Base-by-base conservation (phyloP, 805 yeast genomes). In the Candida vartiovaarae region DNA sequence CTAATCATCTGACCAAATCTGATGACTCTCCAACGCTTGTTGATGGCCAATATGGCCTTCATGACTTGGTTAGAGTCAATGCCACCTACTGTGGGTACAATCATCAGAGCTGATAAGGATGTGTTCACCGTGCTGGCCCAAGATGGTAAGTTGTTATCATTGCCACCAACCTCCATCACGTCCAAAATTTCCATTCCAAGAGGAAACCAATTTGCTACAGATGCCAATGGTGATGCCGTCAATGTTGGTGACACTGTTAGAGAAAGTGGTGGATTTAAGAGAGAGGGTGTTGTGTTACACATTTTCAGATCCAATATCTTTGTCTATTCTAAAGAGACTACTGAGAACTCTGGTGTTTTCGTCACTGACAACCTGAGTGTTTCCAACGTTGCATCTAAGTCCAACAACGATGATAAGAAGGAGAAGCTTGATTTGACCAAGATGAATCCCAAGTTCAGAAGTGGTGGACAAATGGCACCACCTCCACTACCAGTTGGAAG, bases 161-260 rank as follows among this genome's bases (percentile, higher is more conserved):
- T 88, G 27, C 74, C 82, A 29, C 95, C 96, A 26, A 76, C 84
- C 6, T 80, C 95, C n/a, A 85, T 93, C 50, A 78, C 88, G 30
- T 75, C 86, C 51, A 86, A 86, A 59, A 73, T 91, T 38, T 75
- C 75, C n/a, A 55, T 76, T 9, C 71, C 75, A 41, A 71, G 74
- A 43, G 78, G 84, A 54, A 84, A 86, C 43, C 83, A 84, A 49
- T 81, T 86, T 44, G 87, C 96, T 3, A 84, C 96, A 0, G 99
- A 93, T 62, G 73, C 76, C 47, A 75, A 76, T 46, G 99, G 99
- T 38, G 74, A 80, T 40, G 91, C 93, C 51, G 78, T 93, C 43
- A 80, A 83, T 44, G 80, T 86, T 33, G 97, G 97, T 40, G 99
- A 93, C 60, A 82, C 93, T 3, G 95, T 93, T n/a, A 82, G 81